A percentile compares a stretch with the other conserved stretches of the same genome.
Conservation (phyloP, 306 rosid species). For the Alnus rubra region DNA sequence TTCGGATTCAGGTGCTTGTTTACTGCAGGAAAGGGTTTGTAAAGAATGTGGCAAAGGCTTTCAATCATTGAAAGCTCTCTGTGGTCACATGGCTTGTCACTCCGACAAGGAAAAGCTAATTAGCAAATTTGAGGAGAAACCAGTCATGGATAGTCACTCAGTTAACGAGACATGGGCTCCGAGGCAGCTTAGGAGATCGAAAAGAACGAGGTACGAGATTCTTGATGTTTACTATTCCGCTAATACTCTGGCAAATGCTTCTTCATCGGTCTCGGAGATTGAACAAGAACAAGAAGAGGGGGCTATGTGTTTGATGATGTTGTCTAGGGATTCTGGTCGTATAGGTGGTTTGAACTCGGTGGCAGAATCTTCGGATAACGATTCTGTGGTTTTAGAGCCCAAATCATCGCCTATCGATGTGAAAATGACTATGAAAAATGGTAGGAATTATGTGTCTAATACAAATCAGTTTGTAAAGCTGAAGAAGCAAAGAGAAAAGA, state of each 20-base stretch:
- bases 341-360: slow-evolving; percentile 45
- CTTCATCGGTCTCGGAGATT: slow-evolving; percentile 53
- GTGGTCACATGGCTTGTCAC: slow-evolving; percentile 91
- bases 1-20: slow-evolving; percentile 41
- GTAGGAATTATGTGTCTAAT: slow-evolving; percentile 27
- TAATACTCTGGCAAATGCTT: slow-evolving; percentile 30
- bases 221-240: slow-evolving; percentile 30
- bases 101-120: slow-evolving; percentile 61
- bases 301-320: slow-evolving; percentile 70
- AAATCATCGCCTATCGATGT: slow-evolving; percentile 53
- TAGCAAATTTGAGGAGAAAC: slow-evolving; percentile 40
- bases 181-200: slow-evolving; percentile 41
- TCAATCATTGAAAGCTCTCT: slow-evolving; percentile 71
- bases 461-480: slow-evolving; percentile 31
- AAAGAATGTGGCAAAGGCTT: slow-evolving; percentile 87
- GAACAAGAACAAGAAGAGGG: slow-evolving; percentile 70
- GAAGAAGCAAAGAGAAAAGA: slow-evolving; percentile 34
- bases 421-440: slow-evolving; percentile 23
- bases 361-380: slow-evolving; percentile 70
- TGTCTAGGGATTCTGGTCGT: slow-evolving; percentile 58
- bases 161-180: slow-evolving; percentile 61
- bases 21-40: slow-evolving; percentile 47
- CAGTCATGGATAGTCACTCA: slow-evolving; percentile 62
- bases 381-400: slow-evolving; percentile 58
- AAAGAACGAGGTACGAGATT: slow-evolving; percentile 45